Evolutionary conservation across 371 early-diverging fungal genomes (phyloP).

Genomic region (Syncephalastrum sp.): DNA sequence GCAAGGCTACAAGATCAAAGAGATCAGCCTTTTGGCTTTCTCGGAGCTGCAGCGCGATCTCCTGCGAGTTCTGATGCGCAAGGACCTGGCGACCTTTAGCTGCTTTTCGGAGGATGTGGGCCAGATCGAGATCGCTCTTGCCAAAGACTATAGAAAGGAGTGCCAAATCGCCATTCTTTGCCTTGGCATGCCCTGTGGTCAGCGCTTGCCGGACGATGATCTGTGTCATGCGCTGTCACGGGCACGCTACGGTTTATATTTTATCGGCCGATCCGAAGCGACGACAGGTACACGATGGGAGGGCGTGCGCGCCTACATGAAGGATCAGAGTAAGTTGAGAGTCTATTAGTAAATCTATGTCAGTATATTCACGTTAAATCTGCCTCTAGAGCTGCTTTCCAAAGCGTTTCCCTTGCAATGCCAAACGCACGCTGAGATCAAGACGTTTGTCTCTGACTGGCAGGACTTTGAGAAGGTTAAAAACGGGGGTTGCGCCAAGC

Average conservation of each 20-base stretch:
- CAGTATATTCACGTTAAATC: neutral
- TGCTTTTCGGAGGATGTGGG: conserved; percentile 6
- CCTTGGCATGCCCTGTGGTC: conserved; percentile 22
- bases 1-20: conserved; percentile 18
- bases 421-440: conserved; percentile 12
- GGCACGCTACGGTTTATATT: conserved; percentile 35
- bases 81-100: conserved; percentile 20
- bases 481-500: conserved; percentile 38
- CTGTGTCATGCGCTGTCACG: conserved; percentile 32
- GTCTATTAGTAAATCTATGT: neutral
- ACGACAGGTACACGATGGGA: conserved; percentile 18
- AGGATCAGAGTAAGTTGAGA: conserved; percentile 12
- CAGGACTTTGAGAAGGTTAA: conserved; percentile 25
- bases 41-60: conserved; percentile 24
- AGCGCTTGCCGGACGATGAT: conserved; percentile 10
- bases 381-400: conserved; percentile 7
- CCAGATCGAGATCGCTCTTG: no score
- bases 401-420: conserved; percentile 13
- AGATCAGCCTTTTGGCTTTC: conserved; percentile 22
- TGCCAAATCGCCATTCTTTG: conserved; percentile 25
- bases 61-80: conserved; percentile 12
- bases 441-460: conserved; percentile 14
- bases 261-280: conserved; percentile 28
- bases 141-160: conserved; percentile 12
- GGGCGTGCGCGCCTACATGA: conserved; percentile 28